A percentile compares a stretch with the other conserved stretches of the same genome.
Conservation (phyloP, 345 rosid species). For the Ceriops zippeliana region DNA sequence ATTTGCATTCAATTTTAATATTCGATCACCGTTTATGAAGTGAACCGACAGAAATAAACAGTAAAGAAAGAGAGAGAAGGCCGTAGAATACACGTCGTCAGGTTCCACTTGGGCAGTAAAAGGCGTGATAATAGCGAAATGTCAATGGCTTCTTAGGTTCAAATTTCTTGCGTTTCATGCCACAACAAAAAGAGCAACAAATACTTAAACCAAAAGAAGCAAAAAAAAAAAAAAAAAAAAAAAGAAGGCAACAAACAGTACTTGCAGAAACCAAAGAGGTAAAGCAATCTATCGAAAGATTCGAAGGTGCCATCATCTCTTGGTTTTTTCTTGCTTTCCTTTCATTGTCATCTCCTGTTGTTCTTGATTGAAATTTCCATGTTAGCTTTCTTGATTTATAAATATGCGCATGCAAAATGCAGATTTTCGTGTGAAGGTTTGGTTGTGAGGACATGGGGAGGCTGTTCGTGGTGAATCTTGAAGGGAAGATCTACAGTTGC, state of each 20-base stretch:
- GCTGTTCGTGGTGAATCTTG: constrained; percentile 75
- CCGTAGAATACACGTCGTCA: constrained; percentile 29
- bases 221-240: too few relatives aligned
- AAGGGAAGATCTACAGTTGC: constrained; percentile 90
- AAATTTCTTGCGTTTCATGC: constrained; percentile 19
- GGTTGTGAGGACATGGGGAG: constrained; percentile 67
- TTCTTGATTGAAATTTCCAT: background rate
- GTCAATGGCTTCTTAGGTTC: constrained; percentile 13
- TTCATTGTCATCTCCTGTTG: background rate
- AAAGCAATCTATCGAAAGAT: background rate
- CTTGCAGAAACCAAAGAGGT: constrained; percentile 1
- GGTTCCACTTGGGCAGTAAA: constrained; percentile 13
- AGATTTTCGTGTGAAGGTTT: constrained; percentile 1
- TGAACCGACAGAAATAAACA: too few relatives aligned
- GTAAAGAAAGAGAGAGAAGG: background rate
- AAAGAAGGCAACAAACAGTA: background rate
- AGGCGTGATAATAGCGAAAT: constrained; percentile 6
- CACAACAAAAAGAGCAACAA: background rate
- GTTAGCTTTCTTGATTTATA: background rate
- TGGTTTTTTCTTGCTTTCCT: background rate
- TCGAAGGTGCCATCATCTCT: background rate
- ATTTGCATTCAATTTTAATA: too few relatives aligned
- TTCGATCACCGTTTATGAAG: too few relatives aligned
- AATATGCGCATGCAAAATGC: background rate
- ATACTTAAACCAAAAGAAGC: too few relatives aligned